Percentiles rank a stretch among this genome's conserved stretches.
These are phyloP conservation scores for Pseudogymnoascus sp. DNA, from an alignment of 2,329 filamentous ascomycete genomes.

Conservation along the genomic window DNA sequence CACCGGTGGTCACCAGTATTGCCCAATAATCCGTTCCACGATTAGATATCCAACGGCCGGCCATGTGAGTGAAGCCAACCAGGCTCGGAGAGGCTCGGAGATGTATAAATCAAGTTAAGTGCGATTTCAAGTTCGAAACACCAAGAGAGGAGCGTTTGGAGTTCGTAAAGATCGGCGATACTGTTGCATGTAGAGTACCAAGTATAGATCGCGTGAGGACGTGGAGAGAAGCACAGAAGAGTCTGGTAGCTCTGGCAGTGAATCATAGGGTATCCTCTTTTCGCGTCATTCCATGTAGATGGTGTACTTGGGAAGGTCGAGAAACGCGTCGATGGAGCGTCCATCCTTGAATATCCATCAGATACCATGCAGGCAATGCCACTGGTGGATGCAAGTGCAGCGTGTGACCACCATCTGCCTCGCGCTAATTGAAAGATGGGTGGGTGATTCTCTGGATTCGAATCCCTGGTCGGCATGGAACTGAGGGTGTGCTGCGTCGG, in stretches of 20 bases:
- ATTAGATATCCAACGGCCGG: conserved; percentile 1
- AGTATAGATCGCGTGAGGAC: conserved; percentile 2
- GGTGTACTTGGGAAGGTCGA: background rate
- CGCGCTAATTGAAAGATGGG: conserved; percentile 4
- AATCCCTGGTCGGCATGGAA: conserved; percentile 8
- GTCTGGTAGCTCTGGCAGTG: conserved; percentile 1
- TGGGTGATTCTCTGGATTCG: conserved; percentile 2
- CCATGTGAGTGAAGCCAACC: conserved; percentile 1
- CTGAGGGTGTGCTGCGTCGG: conserved; percentile 12
- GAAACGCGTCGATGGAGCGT: conserved; percentile 4
- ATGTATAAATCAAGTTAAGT: conserved; percentile 6
- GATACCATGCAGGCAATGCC: background rate
- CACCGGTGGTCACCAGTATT: background rate
- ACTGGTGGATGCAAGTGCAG: conserved; percentile 3
- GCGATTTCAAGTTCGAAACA: conserved; percentile 7
- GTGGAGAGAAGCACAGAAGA: conserved; percentile 5
- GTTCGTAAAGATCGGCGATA: conserved; percentile 2
- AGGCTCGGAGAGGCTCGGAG: background rate
- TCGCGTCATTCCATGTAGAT: background rate
- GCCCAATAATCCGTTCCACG: background rate
- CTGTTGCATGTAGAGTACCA: conserved; percentile 1
- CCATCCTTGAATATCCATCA: conserved; percentile 2
- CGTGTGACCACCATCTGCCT: conserved; percentile 6
- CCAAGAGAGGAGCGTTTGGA: background rate
- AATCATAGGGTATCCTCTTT: conserved; percentile 8